Evolutionary conservation across 441 rosid species (phyloP), one percentile per base, ranked within the genome.

Genomic region (Croton laevigatus): DNA sequence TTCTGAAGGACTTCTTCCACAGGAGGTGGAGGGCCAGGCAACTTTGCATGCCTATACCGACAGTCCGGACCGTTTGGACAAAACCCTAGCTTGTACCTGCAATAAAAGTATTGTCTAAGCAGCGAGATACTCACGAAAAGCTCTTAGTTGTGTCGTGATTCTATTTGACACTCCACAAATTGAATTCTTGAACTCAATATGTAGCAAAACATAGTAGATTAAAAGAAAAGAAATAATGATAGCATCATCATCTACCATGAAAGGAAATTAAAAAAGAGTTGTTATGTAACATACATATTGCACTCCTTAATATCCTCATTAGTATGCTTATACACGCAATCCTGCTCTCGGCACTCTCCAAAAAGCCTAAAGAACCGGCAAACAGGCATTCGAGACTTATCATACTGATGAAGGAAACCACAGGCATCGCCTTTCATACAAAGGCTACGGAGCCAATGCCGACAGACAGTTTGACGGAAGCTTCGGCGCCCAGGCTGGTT

Each of bases 381-480:
- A 62, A 96, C 89, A 0, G 99, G 98, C 98, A 96, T 96, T 46
- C 99, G 85, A 65, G 99, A 84, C 84, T 96, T 96, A 38, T 96
- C 98, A 69, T 84, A 96, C 84, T 93, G 98, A 55, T 96, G 99
- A 13, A 96, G 97, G 79, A 96, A 96, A 46, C 96, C 97, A 72
- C 97, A 96, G 65, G 96, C 97, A 57, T 96, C 99, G 22, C 99
- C 99, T 76, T 93, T 96, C 99, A 93, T 93, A 70, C 99, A 96
- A 32, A 96, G 87, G 75, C 99, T 86, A 38, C 99, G 90, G 48
- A 96, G 93, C 98, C 99, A 96, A 82, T 96, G 99, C 76, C 97
- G 84, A 79, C 99, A 96, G 8, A 96, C 99, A 32, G 99, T 96
- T 83, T 96, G 97, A 48, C 99, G 81, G 85, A 89, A 96, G 80